Conservation (phyloP, 257 asterid genomes). For the Coffea canephora region DNA sequence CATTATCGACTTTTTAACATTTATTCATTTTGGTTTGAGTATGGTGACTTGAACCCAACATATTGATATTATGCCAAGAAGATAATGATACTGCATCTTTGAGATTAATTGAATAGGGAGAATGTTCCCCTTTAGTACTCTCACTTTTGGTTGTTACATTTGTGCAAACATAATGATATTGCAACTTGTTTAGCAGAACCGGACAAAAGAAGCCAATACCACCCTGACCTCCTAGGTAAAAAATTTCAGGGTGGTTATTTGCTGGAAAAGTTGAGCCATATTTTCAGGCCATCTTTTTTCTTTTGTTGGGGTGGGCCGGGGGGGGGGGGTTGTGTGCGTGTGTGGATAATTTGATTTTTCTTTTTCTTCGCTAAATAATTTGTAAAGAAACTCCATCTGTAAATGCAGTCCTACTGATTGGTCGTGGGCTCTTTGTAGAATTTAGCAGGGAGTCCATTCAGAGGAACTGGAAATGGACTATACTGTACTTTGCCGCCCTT, state of each 20-base stretch:
- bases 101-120: too few species aligned
- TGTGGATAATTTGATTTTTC: neutral
- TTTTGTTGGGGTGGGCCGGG: neutral
- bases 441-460: constrained; percentile 61
- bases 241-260: constrained; percentile 4
- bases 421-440: constrained; percentile 44
- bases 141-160: neutral
- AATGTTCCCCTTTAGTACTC: neutral
- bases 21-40: neutral
- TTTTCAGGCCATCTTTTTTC: neutral
- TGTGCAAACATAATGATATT: neutral
- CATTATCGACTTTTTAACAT: too few species aligned
- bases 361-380: constrained; percentile 1
- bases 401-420: constrained; percentile 13
- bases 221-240: neutral
- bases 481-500: constrained; percentile 36
- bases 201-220: neutral
- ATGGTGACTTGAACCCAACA: too few species aligned
- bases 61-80: too few species aligned
- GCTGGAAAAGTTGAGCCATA: neutral
- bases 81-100: neutral
- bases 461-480: constrained; percentile 85
- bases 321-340: too few species aligned
- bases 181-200: neutral
- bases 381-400: constrained; percentile 2